A percentile compares a stretch with the other conserved stretches of the same genome.
Evolutionary conservation across 371 early-diverging fungal genomes (phyloP).

Genomic region (Haplosporangium sp.): DNA sequence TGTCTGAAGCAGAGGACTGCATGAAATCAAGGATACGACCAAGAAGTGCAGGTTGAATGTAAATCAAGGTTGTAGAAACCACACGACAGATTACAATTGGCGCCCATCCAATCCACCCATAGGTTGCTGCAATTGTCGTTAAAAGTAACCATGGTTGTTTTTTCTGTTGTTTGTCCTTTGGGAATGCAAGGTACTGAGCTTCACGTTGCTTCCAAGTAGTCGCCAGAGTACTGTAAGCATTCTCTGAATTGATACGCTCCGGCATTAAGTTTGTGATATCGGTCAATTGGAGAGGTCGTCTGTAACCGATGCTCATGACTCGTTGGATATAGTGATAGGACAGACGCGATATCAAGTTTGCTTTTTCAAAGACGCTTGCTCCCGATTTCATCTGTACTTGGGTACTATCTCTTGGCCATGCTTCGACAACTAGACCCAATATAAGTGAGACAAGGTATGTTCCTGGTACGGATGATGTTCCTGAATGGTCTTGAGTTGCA

Average conservation of each 20-base stretch:
- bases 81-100: constrained; percentile 30
- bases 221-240: constrained; percentile 10
- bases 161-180: constrained; percentile 4
- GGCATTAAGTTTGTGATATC: constrained; percentile 30
- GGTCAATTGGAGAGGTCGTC: constrained; percentile 12
- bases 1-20: constrained; percentile 11
- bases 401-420: constrained; percentile 29
- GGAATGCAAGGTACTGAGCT: not conserved
- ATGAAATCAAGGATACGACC: constrained; percentile 33
- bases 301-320: constrained; percentile 28
- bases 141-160: constrained; percentile 20
- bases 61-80: constrained; percentile 18
- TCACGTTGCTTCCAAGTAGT: constrained; percentile 14
- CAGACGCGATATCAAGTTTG: constrained; percentile 34
- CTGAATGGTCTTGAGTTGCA: not conserved
- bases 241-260: constrained; percentile 19
- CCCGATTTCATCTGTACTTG: constrained; percentile 15
- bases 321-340: constrained; percentile 38
- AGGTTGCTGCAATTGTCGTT: constrained; percentile 18
- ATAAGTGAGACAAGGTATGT: constrained; percentile 9
- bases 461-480: not conserved
- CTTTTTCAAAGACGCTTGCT: constrained; percentile 24
- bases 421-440: constrained; percentile 24
- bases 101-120: constrained; percentile 40
- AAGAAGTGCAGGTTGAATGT: constrained; percentile 28